Evolutionary conservation across 2,329 filamentous ascomycete species (phyloP), one percentile per base, ranked within the genome.

Genomic region (Leptodontidium sp.): DNA sequence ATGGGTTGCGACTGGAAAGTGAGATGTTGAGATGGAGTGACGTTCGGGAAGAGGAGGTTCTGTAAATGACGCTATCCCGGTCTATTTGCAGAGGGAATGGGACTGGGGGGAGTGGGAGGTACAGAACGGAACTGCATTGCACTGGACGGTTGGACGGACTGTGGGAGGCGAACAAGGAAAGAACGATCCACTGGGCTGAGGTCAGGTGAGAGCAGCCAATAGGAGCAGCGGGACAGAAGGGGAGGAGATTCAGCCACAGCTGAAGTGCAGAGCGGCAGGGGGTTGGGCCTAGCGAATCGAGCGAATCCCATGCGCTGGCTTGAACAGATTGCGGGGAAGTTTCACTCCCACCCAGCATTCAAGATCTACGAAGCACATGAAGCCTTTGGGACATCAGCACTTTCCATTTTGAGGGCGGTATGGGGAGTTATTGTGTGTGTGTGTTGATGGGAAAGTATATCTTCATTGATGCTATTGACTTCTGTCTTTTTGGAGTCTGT

Each of bases 1-100:
- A 71, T 70, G 69, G 49, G 45, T 74, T 76, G 75, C 75, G 74
- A 77, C 71, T 61, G 63, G 40, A 65, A 45, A 8, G 21, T 58
- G 67, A 35, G 14, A 57, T 32, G 43, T 24, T 40, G 64, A 29
- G 64, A 64, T 64, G 70, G 61, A 67, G 65, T 70, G 70, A 70
- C 63, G 70, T 74, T 68, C 62, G 62, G 58, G 58, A 57, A 69
- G 69, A 69, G 63, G 69, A 72, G 67, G 64, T 70, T 70, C 62
- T 59, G 53, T 64, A 63, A 29, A 61, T 61, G 66, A 67, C 65
- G 59, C 59, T 62, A 62, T 52, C 64, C 55, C 24, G 67, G 47
- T 17, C 32, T 21, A 11, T 24, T n/a, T n/a, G 21, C 5, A 21
- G 15, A 47, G 29, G 29, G 29, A 6, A 32, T 3, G 1, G 29